Conservation (phyloP, 805 yeast genomes). For the Kuraishia floccosa region DNA sequence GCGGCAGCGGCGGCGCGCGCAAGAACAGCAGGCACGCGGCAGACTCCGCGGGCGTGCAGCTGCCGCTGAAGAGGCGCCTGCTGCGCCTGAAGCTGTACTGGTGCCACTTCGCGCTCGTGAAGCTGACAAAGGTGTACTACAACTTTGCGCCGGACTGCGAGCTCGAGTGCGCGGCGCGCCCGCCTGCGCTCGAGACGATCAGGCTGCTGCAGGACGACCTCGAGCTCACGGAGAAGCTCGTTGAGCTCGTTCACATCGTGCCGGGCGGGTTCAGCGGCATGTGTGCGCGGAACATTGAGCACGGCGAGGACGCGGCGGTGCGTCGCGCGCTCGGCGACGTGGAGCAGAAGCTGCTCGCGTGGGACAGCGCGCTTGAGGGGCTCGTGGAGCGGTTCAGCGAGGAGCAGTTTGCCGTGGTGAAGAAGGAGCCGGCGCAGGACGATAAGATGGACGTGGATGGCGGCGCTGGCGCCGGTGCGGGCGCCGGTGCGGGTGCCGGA, state of each 20-base stretch:
- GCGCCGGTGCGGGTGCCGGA: background rate
- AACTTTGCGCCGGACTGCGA: constrained; percentile 7
- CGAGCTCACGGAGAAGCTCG: constrained; percentile 18
- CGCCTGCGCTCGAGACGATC: constrained; percentile 20
- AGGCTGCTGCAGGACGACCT: constrained; percentile 20
- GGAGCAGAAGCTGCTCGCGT: constrained; percentile 13
- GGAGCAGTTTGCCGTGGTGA: constrained; percentile 2
- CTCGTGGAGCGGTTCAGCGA: no score
- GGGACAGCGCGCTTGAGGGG: constrained; percentile 13
- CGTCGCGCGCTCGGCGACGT: constrained; percentile 6
- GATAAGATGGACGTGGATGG: constrained; percentile 4
- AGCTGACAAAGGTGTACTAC: constrained; percentile 16
- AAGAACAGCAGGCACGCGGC: background rate
- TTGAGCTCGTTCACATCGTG: constrained; percentile 18
- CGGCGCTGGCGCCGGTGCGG: background rate
- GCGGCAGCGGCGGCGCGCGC: background rate
- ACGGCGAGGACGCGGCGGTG: constrained; percentile 2
- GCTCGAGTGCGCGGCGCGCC: constrained; percentile 7
- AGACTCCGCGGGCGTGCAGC: background rate
- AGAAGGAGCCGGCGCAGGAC: constrained; percentile 8
- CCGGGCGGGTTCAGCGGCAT: constrained; percentile 16
- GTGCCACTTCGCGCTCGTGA: constrained; percentile 24
- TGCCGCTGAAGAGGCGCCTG: constrained; percentile 11
- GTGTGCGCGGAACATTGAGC: constrained; percentile 6
- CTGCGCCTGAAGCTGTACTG: constrained; percentile 30